phyloP scores from a whole-genome alignment of 176 grass and related monocot species.

The Oryza longistaminata region DNA sequence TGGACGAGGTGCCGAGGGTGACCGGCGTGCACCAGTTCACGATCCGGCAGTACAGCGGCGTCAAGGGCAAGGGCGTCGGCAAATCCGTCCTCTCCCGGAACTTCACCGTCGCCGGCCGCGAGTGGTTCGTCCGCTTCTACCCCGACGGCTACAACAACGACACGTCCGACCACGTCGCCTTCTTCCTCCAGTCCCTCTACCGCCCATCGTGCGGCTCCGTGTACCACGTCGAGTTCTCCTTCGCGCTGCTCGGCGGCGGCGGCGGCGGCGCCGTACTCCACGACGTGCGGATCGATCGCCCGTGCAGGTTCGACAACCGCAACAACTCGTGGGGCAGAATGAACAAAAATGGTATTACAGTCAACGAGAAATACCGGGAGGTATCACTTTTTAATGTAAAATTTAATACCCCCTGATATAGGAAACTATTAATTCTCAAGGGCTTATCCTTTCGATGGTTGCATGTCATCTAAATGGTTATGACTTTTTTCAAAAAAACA shows the following conservation, averaged over 20 bases:
- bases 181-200: slow-evolving; percentile 34
- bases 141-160: slow-evolving; percentile 27
- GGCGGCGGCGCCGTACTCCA: slow-evolving; percentile 2
- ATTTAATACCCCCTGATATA: no score
- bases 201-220: slow-evolving; percentile 10
- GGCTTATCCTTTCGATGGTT: no score
- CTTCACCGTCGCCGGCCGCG: slow-evolving; percentile 44
- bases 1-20: slow-evolving; percentile 10
- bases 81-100: slow-evolving; percentile 32
- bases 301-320: slow-evolving; percentile 16
- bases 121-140: slow-evolving; percentile 46
- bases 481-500: no score
- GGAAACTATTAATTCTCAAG: no score
- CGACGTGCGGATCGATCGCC: not conserved
- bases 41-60: slow-evolving; percentile 37
- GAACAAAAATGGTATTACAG: no score
- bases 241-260: slow-evolving; percentile 17
- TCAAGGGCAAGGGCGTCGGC: slow-evolving; percentile 38
- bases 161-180: not conserved
- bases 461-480: no score
- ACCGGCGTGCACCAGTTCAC: slow-evolving; percentile 36
- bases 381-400: no score
- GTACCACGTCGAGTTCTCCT: slow-evolving; percentile 31
- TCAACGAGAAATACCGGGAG: no score
- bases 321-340: slow-evolving; percentile 27